A percentile compares a stretch with the other conserved stretches of the same genome.
Conservation (phyloP, 306 rosid genomes). For the Herpetospermum pedunculosum region DNA sequence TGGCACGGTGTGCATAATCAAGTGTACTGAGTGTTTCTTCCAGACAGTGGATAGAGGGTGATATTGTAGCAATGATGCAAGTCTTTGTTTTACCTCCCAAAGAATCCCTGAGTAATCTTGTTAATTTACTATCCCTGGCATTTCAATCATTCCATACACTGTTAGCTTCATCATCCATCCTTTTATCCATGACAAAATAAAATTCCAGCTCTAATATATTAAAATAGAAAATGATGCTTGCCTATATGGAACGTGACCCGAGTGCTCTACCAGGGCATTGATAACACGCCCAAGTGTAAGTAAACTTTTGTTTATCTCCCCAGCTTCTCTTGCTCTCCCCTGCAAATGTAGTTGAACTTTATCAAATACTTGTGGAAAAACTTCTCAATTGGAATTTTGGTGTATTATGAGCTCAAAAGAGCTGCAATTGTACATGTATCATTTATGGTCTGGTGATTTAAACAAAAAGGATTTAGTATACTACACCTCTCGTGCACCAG, state of each 20-base stretch:
- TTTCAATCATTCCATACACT: conserved; percentile 15
- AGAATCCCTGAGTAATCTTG: conserved; percentile 90
- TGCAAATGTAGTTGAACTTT: conserved; percentile 32
- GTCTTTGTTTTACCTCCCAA: conserved; percentile 99
- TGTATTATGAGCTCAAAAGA: neutral
- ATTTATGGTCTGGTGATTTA: neutral
- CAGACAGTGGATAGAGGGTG: conserved; percentile 96
- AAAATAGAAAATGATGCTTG: conserved; percentile 14
- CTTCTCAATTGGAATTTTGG: neutral
- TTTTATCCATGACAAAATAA: neutral
- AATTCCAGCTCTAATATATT: neutral
- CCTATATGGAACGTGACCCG: conserved; percentile 98
- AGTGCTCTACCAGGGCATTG: conserved; percentile 96
- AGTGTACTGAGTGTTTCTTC: conserved; percentile 98
- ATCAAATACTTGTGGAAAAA: conserved; percentile 12
- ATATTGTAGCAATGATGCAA: conserved; percentile 91
- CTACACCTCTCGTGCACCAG: conserved; percentile 98
- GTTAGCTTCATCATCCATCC: neutral
- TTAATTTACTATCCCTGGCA: conserved; percentile 92
- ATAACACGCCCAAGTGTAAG: conserved; percentile 97
- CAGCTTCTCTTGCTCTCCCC: conserved; percentile 99
- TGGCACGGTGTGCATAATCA: conserved; percentile 98
- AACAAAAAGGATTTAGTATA: neutral
- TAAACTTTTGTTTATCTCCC: conserved; percentile 95
- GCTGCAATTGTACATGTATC: neutral